Evolutionary conservation across 148 eudicot species (phyloP), one percentile per base, ranked within the genome.

Genomic region (Rhododendron vialii): DNA sequence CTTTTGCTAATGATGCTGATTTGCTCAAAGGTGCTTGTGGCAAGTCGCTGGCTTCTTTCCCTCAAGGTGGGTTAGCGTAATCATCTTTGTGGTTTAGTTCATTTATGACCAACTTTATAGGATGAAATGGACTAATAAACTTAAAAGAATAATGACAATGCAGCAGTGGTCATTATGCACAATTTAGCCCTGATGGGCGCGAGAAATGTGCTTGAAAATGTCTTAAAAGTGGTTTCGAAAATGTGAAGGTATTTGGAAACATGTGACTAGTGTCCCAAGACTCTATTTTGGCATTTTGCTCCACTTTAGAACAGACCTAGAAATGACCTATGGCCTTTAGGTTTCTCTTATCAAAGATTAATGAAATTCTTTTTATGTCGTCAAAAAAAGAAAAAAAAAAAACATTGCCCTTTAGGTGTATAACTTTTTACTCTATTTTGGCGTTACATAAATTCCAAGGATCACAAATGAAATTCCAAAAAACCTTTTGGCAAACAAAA

Each of bases 11-110:
- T 81, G 96, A 97, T 88, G 98, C 98, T 63, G 92, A 95, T 82
- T 85, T 97, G 91, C 98, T 97, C 12, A 97, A 94, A 88, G 96
- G 98, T 51, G 96, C 98, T 89, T 97, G 99, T 91, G 99, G 98
- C 90, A 95, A 97, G 87, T 95, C 99, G 6, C 98, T 97, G 84
- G 99, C 99, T 63, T 93, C 98, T 84, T 97, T 97, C 90, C 99
- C 99, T 82, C 96, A 94, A 95, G 99, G 99, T 96, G 65, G 81
- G 90, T 87, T 90, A 51, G 57, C 51, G 1, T 30, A 28, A 71
- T 75, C 76, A 73, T 48, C 84, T 79, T 48, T 53, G 10, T 36
- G 8, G 80, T 75, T 84, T 69, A 80, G 65, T 86, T 6, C 22
- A 78, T 71, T 4, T 41, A 78, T 55, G 14, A 78, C 14, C 28